Conservation (phyloP, 2,329 filamentous ascomycete species). For the Furcasterigmium sp. region DNA sequence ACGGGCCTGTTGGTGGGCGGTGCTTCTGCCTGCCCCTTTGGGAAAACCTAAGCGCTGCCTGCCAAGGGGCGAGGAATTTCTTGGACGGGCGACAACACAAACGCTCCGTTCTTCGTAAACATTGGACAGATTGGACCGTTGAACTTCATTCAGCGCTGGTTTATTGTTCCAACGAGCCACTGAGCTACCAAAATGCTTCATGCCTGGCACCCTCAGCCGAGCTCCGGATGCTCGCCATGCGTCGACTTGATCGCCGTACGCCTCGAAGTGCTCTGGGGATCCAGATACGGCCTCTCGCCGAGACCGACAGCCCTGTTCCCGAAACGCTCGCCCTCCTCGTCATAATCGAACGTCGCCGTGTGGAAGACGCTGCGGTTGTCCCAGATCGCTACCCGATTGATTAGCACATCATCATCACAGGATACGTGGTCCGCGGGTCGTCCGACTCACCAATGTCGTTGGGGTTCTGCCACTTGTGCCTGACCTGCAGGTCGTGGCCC, state of each 20-base stretch:
- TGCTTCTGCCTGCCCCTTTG: no score
- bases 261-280: slow-evolving; percentile 40
- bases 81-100: no score
- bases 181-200: no score
- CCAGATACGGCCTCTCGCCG: slow-evolving; percentile 49
- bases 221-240: slow-evolving; percentile 1
- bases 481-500: slow-evolving; percentile 44
- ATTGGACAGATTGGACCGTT: no score
- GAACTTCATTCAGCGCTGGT: no score
- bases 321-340: slow-evolving; percentile 41
- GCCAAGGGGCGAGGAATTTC: no score
- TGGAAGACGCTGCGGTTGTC: slow-evolving; percentile 56
- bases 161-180: no score
- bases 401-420: background rate
- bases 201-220: background rate
- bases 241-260: slow-evolving; percentile 2
- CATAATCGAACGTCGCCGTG: slow-evolving; percentile 53
- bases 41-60: no score
- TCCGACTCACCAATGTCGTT: slow-evolving; percentile 29
- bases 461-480: slow-evolving; percentile 37
- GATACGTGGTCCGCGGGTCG: no score
- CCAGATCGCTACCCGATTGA: slow-evolving; percentile 42
- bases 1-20: no score
- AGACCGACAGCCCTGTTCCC: slow-evolving; percentile 49
- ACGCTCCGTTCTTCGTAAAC: no score